Evolutionary conservation across 1,284 basidiomycete species (phyloP), one percentile per base, ranked within the genome.

Genomic region (Amanita bisporigera): DNA sequence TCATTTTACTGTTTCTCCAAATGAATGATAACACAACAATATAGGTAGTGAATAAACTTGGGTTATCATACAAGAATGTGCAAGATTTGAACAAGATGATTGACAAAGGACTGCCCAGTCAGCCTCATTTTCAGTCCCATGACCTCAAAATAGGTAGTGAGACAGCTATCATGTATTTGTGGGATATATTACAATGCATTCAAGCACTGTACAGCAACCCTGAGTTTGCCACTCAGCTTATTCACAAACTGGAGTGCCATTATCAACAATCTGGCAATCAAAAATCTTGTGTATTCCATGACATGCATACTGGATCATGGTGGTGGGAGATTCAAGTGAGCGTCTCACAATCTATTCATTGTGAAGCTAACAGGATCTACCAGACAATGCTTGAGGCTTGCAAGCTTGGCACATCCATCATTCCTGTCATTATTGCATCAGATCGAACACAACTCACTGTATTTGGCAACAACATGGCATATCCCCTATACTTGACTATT

Each of bases 231-330:
- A 2, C n/a, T 52, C 33, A 52, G 19, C 9, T 47, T 50, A 6
- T 65, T 67, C 17, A 61, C 54, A 43, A 21, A 10, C 74, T 73
- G 0, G 70, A 74, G 58, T 29, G 52, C 2, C 71, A 72, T 26
- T 76, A 73, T 58, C 50, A 40, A 1, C 69, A 72, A 60, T 36
- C 12, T 11, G 61, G 41, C 0, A 63, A 71, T 24, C 40, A 68
- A 26, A 57, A 31, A 4, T 64, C 31, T 7, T 36, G 67, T 1
- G 5, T 72, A 11, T 77, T 69, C 58, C 65, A 73, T 67, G 74
- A 77, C 31, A 74, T 77, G 73, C 65, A 74, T 55, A 77, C 74
- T 0, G 74, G 71, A 7, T 67, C 59, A 64, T 33, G 33, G 33
- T 33, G 33, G 33, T 33, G 33, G 33, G n/a, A n/a, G n/a, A n/a